phyloP scores from a whole-genome alignment of 495 filamentous ascomycete genomes.

The Aspergillus homomorphus region DNA sequence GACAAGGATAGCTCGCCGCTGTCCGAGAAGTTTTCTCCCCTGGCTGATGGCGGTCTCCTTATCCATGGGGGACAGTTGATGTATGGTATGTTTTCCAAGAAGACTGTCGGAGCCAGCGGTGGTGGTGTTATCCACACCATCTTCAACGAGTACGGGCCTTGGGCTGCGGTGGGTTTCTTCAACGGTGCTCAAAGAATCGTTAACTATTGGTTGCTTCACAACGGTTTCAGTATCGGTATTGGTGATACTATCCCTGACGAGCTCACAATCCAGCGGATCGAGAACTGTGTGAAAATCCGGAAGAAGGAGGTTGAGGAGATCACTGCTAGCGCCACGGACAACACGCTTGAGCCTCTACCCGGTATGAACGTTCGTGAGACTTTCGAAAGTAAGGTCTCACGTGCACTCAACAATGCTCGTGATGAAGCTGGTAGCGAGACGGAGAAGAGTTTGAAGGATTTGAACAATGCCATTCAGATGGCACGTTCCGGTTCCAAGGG shows the following conservation, averaged over 20 bases:
- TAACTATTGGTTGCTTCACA: slow-evolving; percentile 96
- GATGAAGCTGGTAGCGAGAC: slow-evolving; percentile 92
- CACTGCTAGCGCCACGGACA: slow-evolving; percentile 74
- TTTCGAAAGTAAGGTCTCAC: slow-evolving; percentile 92
- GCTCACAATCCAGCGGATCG: slow-evolving; percentile 75
- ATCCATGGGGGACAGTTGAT: slow-evolving; percentile 86
- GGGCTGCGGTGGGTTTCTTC: slow-evolving; percentile 89
- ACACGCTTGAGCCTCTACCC: slow-evolving; percentile 80
- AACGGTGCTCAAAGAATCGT: slow-evolving; percentile 91
- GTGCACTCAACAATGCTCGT: slow-evolving; percentile 90
- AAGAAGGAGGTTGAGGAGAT: slow-evolving; percentile 76
- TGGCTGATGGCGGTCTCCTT: slow-evolving; percentile 75
- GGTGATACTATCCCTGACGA: slow-evolving; percentile 95
- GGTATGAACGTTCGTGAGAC: slow-evolving; percentile 99
- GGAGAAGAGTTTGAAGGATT: slow-evolving; percentile 85
- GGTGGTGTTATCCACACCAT: slow-evolving; percentile 93
- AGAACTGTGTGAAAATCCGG: slow-evolving; percentile 69
- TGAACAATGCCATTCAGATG: slow-evolving; percentile 96
- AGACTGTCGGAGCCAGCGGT: slow-evolving; percentile 81
- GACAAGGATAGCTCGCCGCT: slow-evolving; percentile 51
- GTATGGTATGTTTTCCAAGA: slow-evolving; percentile 88
- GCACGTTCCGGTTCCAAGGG: slow-evolving; percentile 95
- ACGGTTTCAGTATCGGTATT: slow-evolving; percentile 97
- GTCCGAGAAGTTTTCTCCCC: slow-evolving; percentile 57
- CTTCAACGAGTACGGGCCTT: slow-evolving; percentile 86